phyloP scores from a whole-genome alignment of 2,329 filamentous ascomycete species.

The Cladophialophora exuberans region DNA sequence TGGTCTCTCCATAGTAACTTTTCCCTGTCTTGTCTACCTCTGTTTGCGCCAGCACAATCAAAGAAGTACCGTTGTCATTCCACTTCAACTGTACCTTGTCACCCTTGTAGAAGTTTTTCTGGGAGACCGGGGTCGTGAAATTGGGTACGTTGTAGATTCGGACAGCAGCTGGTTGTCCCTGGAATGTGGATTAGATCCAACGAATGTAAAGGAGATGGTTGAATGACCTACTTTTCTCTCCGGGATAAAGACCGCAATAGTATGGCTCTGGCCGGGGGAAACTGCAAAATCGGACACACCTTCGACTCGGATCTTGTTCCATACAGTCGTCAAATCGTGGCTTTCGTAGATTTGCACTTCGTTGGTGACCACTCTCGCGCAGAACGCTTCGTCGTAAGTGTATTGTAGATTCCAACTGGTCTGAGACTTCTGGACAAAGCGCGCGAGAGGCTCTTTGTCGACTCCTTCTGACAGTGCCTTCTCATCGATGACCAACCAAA shows the following conservation, averaged over 20 bases:
- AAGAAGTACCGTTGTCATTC: constrained; percentile 87
- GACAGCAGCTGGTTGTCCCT: constrained; percentile 91
- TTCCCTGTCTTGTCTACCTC: constrained; percentile 98
- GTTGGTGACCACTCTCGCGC: constrained; percentile 91
- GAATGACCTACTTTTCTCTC: constrained; percentile 76
- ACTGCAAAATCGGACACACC: constrained; percentile 88
- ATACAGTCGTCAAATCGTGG: constrained; percentile 79
- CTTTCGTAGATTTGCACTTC: constrained; percentile 97
- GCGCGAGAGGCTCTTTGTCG: constrained; percentile 73
- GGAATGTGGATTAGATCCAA: constrained; percentile 28
- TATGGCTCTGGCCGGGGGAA: constrained; percentile 85
- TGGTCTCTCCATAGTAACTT: constrained; percentile 99
- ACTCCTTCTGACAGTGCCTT: constrained; percentile 60
- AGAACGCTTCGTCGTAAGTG: constrained; percentile 89
- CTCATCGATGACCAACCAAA: constrained; percentile 85
- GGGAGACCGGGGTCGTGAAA: constrained; percentile 80
- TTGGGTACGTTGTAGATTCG: constrained; percentile 93
- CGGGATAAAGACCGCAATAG: constrained; percentile 91
- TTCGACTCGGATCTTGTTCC: constrained; percentile 94
- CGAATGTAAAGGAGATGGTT: background rate
- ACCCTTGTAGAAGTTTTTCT: constrained; percentile 99
- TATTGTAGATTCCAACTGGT: constrained; percentile 98
- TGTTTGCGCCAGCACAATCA: constrained; percentile 94
- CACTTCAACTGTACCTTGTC: constrained; percentile 99
- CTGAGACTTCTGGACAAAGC: constrained; percentile 94